Percentiles rank a stretch among this genome's conserved stretches.
These are phyloP conservation scores for Bisporella sp. DNA, from an alignment of 2,329 filamentous ascomycete genomes.

Conservation along the genomic window DNA sequence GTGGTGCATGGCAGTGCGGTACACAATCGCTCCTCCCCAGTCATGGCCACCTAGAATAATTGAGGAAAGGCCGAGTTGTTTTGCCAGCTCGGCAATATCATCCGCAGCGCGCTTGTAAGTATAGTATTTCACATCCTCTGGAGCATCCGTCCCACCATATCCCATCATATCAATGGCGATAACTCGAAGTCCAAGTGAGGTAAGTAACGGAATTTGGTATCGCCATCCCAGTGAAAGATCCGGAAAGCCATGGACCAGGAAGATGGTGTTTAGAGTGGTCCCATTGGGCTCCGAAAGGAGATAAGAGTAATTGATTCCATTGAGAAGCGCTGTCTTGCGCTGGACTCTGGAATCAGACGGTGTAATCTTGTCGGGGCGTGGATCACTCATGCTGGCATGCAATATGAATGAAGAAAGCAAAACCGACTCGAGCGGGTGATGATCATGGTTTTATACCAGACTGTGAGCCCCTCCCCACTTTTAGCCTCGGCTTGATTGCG, in stretches of 20 bases:
- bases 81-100: conserved; percentile 69
- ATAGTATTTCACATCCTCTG: conserved; percentile 56
- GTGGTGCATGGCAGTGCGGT: conserved; percentile 67
- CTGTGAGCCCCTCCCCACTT: neutral
- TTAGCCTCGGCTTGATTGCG: neutral
- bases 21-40: conserved; percentile 73
- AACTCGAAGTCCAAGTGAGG: conserved; percentile 67
- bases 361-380: conserved; percentile 50
- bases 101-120: conserved; percentile 64
- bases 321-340: conserved; percentile 54
- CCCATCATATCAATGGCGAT: conserved; percentile 82
- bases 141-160: conserved; percentile 71
- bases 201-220: conserved; percentile 74
- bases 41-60: conserved; percentile 89
- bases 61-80: conserved; percentile 35
- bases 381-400: conserved; percentile 33
- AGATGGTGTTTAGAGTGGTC: conserved; percentile 39
- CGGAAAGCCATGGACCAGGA: conserved; percentile 61
- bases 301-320: conserved; percentile 65
- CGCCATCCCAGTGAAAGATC: conserved; percentile 82
- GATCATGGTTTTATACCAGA: neutral
- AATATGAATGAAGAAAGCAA: too few relatives aligned
- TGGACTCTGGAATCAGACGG: conserved; percentile 60
- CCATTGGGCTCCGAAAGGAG: conserved; percentile 45
- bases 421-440: too few relatives aligned